Base-by-base conservation (phyloP, 208 protist species). In the Histomonas meleagridis region DNA sequence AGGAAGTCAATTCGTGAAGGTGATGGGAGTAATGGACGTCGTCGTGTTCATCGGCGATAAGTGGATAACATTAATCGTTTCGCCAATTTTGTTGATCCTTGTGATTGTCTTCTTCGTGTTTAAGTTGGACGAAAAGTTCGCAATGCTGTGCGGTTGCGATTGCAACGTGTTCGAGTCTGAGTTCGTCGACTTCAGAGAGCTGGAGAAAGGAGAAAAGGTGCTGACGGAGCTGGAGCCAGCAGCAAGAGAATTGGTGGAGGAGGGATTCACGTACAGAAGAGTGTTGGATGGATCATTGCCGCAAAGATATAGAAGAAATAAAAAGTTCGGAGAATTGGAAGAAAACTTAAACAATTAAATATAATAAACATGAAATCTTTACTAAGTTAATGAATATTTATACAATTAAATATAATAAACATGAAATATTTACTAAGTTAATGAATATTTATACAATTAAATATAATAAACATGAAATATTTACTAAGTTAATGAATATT, bases 11-110 rank as follows among this genome's bases (percentile, higher is more conserved):
- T 86, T 86, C 28, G n/a, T 46, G 4, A 86, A 86, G 32, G 76
- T 86, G 9, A 86, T 86, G 76, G 76, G 76, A n/a, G 46, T 32
- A 10, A 86, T 86, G 76, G 26, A 86, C 46, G 43, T 51, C 32
- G 76, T 86, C 38, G 43, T 51, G 21, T 86, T 86, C 76, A 86
- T 86, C 55, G 76, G 76, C 9, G 55, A 32, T 18, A 55, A 43
- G 18, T 86, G 43, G 14, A 86, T 57, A 26, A 51, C 18, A 26
- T 51, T 46, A 26, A 23, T n/a, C n/a, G n/a, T n/a, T n/a, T n/a
- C 76, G 1, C 76, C 76, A 32, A 16, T 57, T 38, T 32, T 86
- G 1, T n/a, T 86, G 40, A 21, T 55, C 21, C 26, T 51, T 21
- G 38, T 49, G 51, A 46, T 48, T 0, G 55, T 86, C 38, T 55